phyloP scores from a whole-genome alignment of 495 filamentous ascomycete species.

The Saxophila tyrrhenica region DNA sequence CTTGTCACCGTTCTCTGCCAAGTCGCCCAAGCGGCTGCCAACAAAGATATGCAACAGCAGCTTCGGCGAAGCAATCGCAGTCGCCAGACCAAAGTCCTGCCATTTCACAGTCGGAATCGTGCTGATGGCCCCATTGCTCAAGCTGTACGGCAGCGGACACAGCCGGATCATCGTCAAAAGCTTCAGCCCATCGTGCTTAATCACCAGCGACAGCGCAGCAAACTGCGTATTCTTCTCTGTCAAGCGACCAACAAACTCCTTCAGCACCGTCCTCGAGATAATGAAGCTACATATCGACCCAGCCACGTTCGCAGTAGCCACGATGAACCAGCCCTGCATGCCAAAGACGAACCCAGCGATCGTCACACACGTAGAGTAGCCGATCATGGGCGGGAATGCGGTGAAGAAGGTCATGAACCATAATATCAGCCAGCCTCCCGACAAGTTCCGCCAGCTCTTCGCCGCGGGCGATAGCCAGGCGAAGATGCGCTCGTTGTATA shows the following conservation, averaged over 20 bases:
- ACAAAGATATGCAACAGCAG: slow-evolving; percentile 89
- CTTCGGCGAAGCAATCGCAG: slow-evolving; percentile 67
- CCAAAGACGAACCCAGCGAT: slow-evolving; percentile 89
- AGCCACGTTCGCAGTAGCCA: slow-evolving; percentile 62
- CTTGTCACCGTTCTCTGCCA: slow-evolving; percentile 50
- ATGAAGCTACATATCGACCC: slow-evolving; percentile 72
- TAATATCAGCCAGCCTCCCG: slow-evolving; percentile 64
- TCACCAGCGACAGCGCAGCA: slow-evolving; percentile 53
- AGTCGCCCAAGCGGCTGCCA: slow-evolving; percentile 60
- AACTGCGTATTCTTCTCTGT: slow-evolving; percentile 74
- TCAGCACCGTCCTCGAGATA: slow-evolving; percentile 64
- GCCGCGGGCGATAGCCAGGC: slow-evolving; percentile 57
- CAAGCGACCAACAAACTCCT: slow-evolving; percentile 62
- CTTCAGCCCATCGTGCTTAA: slow-evolving; percentile 75
- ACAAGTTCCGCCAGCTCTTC: slow-evolving; percentile 55
- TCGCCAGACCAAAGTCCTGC: slow-evolving; percentile 66
- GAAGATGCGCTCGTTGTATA: slow-evolving; percentile 71
- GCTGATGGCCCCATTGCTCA: slow-evolving; percentile 87
- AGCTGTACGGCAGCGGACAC: slow-evolving; percentile 86
- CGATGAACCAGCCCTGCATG: slow-evolving; percentile 83
- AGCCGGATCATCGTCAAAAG: slow-evolving; percentile 86
- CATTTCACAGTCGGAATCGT: slow-evolving; percentile 82
- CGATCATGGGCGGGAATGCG: slow-evolving; percentile 84
- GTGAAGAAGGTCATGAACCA: slow-evolving; percentile 67
- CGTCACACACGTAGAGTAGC: slow-evolving; percentile 79